Evolutionary conservation across 2,329 filamentous ascomycete species (phyloP), one percentile per base, ranked within the genome.

Genomic region (Ampelomyces quisqualis): DNA sequence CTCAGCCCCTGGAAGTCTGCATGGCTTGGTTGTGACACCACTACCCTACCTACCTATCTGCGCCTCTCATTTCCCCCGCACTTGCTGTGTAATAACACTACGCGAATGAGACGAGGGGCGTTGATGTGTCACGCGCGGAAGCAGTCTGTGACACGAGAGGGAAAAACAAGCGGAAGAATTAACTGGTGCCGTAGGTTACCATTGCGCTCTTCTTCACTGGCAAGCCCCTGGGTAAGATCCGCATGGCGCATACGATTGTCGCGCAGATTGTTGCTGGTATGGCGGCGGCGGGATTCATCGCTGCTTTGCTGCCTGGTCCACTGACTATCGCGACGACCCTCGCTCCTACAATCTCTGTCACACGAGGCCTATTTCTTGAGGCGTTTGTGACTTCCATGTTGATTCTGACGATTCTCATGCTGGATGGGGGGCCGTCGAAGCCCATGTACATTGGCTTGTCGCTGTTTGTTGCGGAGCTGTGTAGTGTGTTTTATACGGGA

Each of bases 381-480:
- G 52, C 56, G 10, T 64, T 68, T 21, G 50, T 67, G 13, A 68
- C 65, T 1, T 54, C 63, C 1, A 58, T 67, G 34, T 53, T 69
- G 10, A 47, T 69, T 15, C 53, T 68, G 13, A 60, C 60, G 8
- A 65, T 68, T 32, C 52, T 67, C 15, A 82, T 87, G 77, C 70
- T 87, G 20, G 83, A 83, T 0, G 77, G 79, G 7, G 49, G 55
- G 15, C 34, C 45, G 10, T 81, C 86, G 58, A 88, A 88, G 69
- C 85, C 85, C 0, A 70, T 88, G 10, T 84, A 81, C 8, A 86
- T 90, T 53, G 86, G 86, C 1, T 65, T 86, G 8, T 75, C 84
- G 0, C 75, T 89, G 42, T 88, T 89, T 64, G 75, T 87, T 35
- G 69, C 71, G 0, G 71, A 79, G 45, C 54, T 80, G 26, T 68